phyloP scores from a whole-genome alignment of 768 basidiomycete species.

The Suillus decipiens region DNA sequence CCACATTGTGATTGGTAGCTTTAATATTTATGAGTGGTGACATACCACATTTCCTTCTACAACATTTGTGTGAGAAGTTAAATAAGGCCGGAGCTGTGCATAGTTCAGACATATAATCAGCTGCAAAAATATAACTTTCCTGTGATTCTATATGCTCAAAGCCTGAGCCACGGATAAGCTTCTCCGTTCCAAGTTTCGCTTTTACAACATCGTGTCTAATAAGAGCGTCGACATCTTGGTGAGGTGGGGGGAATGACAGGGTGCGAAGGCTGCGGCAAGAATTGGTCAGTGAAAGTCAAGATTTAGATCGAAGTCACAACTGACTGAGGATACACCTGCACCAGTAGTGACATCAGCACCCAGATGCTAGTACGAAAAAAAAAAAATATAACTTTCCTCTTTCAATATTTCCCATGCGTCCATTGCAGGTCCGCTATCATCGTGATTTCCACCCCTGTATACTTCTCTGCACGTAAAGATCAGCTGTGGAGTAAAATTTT shows the following conservation, averaged over 20 bases:
- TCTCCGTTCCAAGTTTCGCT: neutral
- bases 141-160: neutral
- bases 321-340: constrained; percentile 2
- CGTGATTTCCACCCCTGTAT: neutral
- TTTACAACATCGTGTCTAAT: neutral
- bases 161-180: neutral
- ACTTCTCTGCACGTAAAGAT: neutral
- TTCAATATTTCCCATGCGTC: neutral
- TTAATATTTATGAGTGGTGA: neutral
- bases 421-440: neutral
- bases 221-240: neutral
- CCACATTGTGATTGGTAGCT: neutral
- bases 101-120: neutral
- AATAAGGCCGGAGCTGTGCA: neutral
- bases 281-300: neutral
- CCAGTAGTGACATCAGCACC: neutral
- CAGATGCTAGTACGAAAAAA: neutral
- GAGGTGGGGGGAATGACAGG: neutral
- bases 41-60: neutral
- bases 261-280: neutral
- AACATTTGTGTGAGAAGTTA: neutral
- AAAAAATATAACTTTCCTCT: neutral
- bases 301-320: neutral
- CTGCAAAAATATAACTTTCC: neutral
- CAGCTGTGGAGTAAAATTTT: neutral